phyloP scores from a whole-genome alignment of 1,284 basidiomycete genomes.

The Sporisorium scitamineum region DNA sequence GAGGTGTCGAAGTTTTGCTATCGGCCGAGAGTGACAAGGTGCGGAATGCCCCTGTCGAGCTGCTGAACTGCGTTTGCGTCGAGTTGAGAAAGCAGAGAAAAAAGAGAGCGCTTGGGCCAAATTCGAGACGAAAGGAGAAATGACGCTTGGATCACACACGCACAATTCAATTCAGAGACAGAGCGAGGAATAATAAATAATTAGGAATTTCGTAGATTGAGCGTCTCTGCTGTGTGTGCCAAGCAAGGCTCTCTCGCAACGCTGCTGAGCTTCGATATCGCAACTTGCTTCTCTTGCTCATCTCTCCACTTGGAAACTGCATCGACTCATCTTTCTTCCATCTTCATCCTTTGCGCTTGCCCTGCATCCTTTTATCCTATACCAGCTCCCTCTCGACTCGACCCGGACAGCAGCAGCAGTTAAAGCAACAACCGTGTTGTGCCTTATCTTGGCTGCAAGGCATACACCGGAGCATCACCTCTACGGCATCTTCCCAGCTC shows the following conservation, averaged over 20 bases:
- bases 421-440: no score
- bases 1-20: no score
- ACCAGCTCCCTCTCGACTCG: background rate
- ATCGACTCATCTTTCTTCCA: background rate
- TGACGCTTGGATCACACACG: constrained; percentile 16
- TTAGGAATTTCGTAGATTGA: constrained; percentile 1
- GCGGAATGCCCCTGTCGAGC: constrained; percentile 21
- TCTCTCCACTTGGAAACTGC: background rate
- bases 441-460: background rate
- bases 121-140: background rate
- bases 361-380: background rate
- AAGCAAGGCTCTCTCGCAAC: background rate
- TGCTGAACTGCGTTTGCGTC: background rate
- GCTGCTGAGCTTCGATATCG: background rate
- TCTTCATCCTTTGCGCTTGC: background rate
- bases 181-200: background rate
- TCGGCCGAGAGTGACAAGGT: constrained; percentile 12
- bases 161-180: background rate
- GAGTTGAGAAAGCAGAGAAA: background rate
- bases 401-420: background rate
- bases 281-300: background rate
- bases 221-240: background rate
- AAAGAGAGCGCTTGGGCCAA: constrained; percentile 14
- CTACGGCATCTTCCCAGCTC: background rate
- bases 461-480: background rate